Conservation (phyloP, 2,329 filamentous ascomycete genomes). For the Microsporum audouinii region DNA sequence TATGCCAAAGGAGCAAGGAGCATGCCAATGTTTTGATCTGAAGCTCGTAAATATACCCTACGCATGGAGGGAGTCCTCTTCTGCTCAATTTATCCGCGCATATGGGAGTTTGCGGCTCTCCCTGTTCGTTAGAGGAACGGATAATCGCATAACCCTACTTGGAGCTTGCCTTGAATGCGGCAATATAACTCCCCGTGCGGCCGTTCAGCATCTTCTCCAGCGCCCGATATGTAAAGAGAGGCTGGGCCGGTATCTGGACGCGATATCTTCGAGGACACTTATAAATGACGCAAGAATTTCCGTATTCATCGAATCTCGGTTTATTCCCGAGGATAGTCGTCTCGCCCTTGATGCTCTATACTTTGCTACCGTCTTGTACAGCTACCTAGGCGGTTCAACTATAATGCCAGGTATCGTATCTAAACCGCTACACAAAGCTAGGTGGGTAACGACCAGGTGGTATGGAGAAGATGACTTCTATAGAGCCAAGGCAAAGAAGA, state of each 20-base stretch:
- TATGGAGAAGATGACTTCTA: no score
- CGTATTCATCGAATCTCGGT: neutral
- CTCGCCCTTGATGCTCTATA: neutral
- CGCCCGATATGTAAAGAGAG: neutral
- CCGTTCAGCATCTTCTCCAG: neutral
- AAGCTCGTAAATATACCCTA: no score
- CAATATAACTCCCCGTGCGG: neutral
- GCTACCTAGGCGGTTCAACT: neutral
- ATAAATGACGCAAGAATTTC: neutral
- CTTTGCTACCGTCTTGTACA: neutral
- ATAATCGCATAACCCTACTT: no score
- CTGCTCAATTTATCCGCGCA: neutral
- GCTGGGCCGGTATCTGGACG: neutral
- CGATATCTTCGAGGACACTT: neutral
- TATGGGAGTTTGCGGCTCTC: neutral
- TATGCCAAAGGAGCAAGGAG: neutral
- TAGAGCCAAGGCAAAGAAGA: no score
- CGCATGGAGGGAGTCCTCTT: no score
- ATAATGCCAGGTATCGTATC: neutral
- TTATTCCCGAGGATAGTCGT: neutral
- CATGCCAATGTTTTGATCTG: neutral
- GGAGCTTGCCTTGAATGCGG: neutral
- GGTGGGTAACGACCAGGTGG: neutral
- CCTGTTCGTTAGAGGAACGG: neutral
- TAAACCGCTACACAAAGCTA: neutral